These are phyloP conservation scores for Pseudozyma tsukubaensis DNA, from an alignment of 1,284 basidiomycete genomes.

Conservation along the genomic window DNA sequence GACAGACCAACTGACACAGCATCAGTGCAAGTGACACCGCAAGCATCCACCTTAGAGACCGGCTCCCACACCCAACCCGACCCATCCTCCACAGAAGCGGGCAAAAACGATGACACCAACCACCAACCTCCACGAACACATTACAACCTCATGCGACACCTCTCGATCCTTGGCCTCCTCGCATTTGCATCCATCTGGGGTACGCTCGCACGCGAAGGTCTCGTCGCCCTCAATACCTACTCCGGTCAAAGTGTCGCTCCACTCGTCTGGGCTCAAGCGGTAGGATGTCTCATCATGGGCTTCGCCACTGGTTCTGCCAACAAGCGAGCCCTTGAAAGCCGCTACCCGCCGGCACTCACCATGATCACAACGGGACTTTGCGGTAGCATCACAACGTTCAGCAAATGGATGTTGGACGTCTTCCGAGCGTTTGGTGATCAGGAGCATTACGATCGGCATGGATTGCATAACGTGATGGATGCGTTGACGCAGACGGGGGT, in stretches of 20 bases:
- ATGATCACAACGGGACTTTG: constrained; percentile 93
- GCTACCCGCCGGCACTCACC: constrained; percentile 76
- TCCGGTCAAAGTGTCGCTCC: constrained; percentile 82
- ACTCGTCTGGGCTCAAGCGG: constrained; percentile 85
- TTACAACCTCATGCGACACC: constrained; percentile 31
- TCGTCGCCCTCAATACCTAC: constrained; percentile 73
- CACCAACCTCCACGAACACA: not conserved
- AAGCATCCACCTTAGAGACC: not conserved
- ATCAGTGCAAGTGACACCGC: not conserved
- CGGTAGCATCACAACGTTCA: constrained; percentile 95
- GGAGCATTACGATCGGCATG: constrained; percentile 74
- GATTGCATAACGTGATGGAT: constrained; percentile 77
- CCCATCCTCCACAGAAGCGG: constrained; percentile 19
- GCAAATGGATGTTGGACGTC: constrained; percentile 89
- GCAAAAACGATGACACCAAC: constrained; percentile 24
- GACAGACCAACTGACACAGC: not conserved
- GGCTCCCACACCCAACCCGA: constrained; percentile 7
- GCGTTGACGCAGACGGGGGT: constrained; percentile 61
- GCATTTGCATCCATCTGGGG: constrained; percentile 69
- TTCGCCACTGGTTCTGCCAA: constrained; percentile 65
- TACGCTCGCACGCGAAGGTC: constrained; percentile 68
- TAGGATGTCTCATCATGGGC: constrained; percentile 89
- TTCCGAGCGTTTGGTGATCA: constrained; percentile 88
- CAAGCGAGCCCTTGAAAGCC: constrained; percentile 40
- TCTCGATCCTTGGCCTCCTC: constrained; percentile 63